A percentile compares a stretch with the other conserved stretches of the same genome.
phyloP scores from a whole-genome alignment of 768 basidiomycete species.

The Pluteus cervinus region DNA sequence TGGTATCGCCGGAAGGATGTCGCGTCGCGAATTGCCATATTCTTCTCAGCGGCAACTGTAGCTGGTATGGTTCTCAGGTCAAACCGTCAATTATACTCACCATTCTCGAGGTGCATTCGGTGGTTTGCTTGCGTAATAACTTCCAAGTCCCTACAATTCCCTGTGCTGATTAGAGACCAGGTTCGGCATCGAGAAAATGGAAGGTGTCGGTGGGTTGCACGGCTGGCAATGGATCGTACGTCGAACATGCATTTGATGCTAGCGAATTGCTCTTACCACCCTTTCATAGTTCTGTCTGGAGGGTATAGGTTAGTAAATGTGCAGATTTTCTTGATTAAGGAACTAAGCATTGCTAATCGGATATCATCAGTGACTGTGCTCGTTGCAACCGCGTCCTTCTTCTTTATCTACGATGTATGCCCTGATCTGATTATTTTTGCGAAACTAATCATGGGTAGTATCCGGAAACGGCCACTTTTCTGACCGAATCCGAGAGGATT shows the following conservation, averaged over 20 bases:
- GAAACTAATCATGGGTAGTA: constrained; percentile 26
- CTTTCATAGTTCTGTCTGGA: constrained; percentile 37
- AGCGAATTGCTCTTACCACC: neutral
- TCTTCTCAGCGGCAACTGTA: constrained; percentile 57
- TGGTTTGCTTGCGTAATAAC: constrained; percentile 41
- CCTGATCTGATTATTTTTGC: neutral
- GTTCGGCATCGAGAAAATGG: constrained; percentile 39
- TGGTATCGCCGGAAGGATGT: constrained; percentile 61
- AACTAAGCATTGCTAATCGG: neutral
- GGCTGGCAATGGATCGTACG: constrained; percentile 49
- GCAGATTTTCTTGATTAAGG: too few relatives aligned
- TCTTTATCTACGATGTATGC: constrained; percentile 48
- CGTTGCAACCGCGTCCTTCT: constrained; percentile 37
- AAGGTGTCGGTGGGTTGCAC: constrained; percentile 29
- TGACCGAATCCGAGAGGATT: constrained; percentile 37
- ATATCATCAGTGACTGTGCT: constrained; percentile 24
- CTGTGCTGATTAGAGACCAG: constrained; percentile 25
- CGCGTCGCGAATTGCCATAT: constrained; percentile 52
- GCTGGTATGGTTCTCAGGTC: constrained; percentile 33
- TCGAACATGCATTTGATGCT: neutral
- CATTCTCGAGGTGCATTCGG: constrained; percentile 33
- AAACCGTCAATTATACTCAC: neutral
- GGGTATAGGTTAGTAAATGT: constrained; percentile 25
- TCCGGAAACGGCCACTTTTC: constrained; percentile 53
- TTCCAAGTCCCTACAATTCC: neutral